Percentiles rank a stretch among this genome's conserved stretches.
Evolutionary conservation across 371 early-diverging fungal genomes (phyloP).

Genomic region (Mortierella sp.): DNA sequence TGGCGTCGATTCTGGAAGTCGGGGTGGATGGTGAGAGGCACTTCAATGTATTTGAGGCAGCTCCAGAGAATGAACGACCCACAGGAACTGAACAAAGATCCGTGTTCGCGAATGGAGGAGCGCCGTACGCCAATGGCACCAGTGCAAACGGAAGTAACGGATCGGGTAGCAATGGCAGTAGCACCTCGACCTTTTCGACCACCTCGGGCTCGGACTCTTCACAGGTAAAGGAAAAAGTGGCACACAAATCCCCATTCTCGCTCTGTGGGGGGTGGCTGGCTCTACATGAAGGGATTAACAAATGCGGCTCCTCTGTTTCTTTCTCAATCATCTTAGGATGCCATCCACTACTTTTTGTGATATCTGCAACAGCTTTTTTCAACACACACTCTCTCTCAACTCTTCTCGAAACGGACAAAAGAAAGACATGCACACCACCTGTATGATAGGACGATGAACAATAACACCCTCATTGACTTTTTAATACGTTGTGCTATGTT

Average conservation of each 20-base stretch:
- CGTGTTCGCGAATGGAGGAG: conserved; percentile 31
- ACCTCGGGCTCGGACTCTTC: conserved; percentile 12
- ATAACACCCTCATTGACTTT: no score
- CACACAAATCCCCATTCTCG: background rate
- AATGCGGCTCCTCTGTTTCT: background rate
- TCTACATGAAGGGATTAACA: background rate
- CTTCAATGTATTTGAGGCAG: conserved; percentile 92
- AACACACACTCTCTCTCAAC: no score
- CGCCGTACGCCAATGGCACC: conserved; percentile 17
- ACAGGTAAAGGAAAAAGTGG: conserved; percentile 20
- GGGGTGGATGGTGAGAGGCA: conserved; percentile 79
- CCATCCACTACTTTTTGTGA: conserved; percentile 47
- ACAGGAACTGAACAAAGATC: conserved; percentile 22
- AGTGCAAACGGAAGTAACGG: conserved; percentile 13
- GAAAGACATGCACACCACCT: no score
- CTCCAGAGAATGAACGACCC: conserved; percentile 81
- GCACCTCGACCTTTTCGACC: conserved; percentile 3
- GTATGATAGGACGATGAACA: background rate
- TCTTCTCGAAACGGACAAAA: no score
- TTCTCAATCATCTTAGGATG: conserved; percentile 16
- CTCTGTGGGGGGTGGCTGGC: background rate
- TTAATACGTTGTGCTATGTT: no score
- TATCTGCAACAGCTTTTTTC: background rate
- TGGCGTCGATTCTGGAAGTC: conserved; percentile 94
- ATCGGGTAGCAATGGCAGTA: conserved; percentile 1